These are phyloP conservation scores for Daedalea quercina DNA, from an alignment of 768 basidiomycete genomes.

Conservation along the genomic window DNA sequence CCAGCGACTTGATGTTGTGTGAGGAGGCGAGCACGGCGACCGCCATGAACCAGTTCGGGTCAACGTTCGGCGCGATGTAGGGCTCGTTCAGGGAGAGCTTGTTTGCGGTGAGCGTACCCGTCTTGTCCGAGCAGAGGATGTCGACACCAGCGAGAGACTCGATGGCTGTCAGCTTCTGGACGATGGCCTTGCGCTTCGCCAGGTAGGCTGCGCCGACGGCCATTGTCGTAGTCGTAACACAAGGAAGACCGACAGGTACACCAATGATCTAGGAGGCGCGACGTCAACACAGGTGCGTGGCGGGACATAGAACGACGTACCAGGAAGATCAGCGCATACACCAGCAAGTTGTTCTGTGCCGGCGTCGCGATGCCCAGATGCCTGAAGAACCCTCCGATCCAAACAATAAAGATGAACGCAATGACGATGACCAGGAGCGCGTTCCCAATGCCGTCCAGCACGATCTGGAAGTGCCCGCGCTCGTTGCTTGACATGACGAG, in stretches of 20 bases:
- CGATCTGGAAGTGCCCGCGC: conserved; percentile 39
- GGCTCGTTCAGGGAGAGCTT: conserved; percentile 40
- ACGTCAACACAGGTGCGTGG: not conserved
- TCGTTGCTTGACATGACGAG: conserved; percentile 31
- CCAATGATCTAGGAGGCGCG: not conserved
- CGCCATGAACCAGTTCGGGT: conserved; percentile 3
- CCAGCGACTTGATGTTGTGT: conserved; percentile 38
- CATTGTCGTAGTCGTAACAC: conserved; percentile 35
- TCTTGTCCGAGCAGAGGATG: conserved; percentile 38
- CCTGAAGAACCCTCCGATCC: conserved; percentile 39
- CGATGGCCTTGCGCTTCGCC: conserved; percentile 36
- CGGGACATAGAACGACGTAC: conserved; percentile 20
- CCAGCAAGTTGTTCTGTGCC: conserved; percentile 36
- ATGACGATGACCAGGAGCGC: conserved; percentile 38
- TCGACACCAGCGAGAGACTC: conserved; percentile 43
- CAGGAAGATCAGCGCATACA: conserved; percentile 36
- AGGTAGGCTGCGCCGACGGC: conserved; percentile 38
- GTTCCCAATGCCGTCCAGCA: conserved; percentile 36
- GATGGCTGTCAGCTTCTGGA: conserved; percentile 43
- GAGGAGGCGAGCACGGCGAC: conserved; percentile 34
- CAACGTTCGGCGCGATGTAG: conserved; percentile 8
- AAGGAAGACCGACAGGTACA: conserved; percentile 39
- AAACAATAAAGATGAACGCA: conserved; percentile 33
- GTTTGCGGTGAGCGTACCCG: conserved; percentile 43
- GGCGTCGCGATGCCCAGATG: conserved; percentile 31